Evolutionary conservation across 257 asterid species (phyloP).

Genomic region (Capsicum rhomboideum): DNA sequence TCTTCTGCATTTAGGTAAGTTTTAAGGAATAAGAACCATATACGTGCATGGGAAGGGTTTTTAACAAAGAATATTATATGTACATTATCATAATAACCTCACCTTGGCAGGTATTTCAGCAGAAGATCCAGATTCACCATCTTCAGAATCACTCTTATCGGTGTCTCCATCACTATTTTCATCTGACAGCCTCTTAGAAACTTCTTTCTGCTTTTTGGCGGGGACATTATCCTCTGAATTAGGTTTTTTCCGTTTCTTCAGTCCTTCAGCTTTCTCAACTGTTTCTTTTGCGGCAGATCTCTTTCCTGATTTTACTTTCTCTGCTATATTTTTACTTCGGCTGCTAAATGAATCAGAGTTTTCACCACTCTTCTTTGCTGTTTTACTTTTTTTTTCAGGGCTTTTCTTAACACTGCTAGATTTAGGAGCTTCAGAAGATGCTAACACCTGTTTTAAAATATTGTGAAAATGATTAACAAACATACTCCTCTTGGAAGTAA

Average conservation of each 20-base stretch:
- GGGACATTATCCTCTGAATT: slow-evolving; percentile 31
- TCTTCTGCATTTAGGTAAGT: slow-evolving; percentile 43
- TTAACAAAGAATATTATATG: background rate
- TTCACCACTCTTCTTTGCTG: slow-evolving; percentile 24
- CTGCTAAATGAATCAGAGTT: slow-evolving; percentile 25
- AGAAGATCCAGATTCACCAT: slow-evolving; percentile 45
- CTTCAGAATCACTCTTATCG: slow-evolving; percentile 51
- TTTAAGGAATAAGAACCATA: background rate
- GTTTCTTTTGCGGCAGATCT: slow-evolving; percentile 30
- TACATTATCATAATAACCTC: background rate
- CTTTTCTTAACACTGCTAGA: slow-evolving; percentile 35
- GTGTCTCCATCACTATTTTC: slow-evolving; percentile 39
- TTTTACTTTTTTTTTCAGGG: slow-evolving; percentile 26
- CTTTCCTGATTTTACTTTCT: slow-evolving; percentile 33
- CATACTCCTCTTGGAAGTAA: background rate
- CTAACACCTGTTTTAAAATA: slow-evolving; percentile 35
- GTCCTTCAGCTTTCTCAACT: slow-evolving; percentile 33
- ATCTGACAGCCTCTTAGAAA: slow-evolving; percentile 35
- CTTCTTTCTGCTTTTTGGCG: slow-evolving; percentile 41
- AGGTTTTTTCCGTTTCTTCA: slow-evolving; percentile 55
- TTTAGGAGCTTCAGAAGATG: slow-evolving; percentile 29
- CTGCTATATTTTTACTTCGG: slow-evolving; percentile 33
- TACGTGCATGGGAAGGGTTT: background rate
- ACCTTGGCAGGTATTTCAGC: slow-evolving; percentile 47
- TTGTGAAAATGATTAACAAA: background rate